Percentiles rank a stretch among this genome's conserved stretches.
Conservation (phyloP, 2,329 filamentous ascomycete genomes). For the Pseudonectria foliicola region DNA sequence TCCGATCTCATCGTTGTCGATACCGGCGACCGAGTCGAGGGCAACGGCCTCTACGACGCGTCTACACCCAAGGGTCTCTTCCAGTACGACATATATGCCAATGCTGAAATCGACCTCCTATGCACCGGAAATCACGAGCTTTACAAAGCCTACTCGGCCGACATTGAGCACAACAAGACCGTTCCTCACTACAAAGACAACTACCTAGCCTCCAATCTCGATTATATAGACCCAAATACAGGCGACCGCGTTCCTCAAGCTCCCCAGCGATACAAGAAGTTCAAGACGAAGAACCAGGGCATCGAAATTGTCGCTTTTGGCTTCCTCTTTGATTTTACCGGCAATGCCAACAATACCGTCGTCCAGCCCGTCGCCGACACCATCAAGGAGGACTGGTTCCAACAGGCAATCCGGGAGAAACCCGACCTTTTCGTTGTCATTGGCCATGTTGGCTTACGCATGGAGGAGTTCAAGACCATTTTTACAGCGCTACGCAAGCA, state of each 20-base stretch:
- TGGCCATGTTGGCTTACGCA: slow-evolving; percentile 78
- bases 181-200: slow-evolving; percentile 74
- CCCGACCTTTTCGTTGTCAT: slow-evolving; percentile 81
- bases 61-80: slow-evolving; percentile 83
- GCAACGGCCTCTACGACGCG: slow-evolving; percentile 89
- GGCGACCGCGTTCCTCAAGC: slow-evolving; percentile 69
- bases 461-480: slow-evolving; percentile 69
- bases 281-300: slow-evolving; percentile 83
- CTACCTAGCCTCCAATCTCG: slow-evolving; percentile 88
- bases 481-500: slow-evolving; percentile 70
- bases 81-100: slow-evolving; percentile 76
- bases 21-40: slow-evolving; percentile 88
- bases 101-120: slow-evolving; percentile 78
- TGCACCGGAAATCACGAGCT: slow-evolving; percentile 93
- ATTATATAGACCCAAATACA: slow-evolving; percentile 70
- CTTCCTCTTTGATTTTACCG: slow-evolving; percentile 89
- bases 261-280: slow-evolving; percentile 69
- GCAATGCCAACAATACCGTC: slow-evolving; percentile 84
- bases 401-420: slow-evolving; percentile 74
- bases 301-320: slow-evolving; percentile 83
- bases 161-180: slow-evolving; percentile 70
- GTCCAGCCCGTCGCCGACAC: slow-evolving; percentile 75
- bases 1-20: slow-evolving; percentile 89
- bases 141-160: slow-evolving; percentile 72
- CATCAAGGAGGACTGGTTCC: slow-evolving; percentile 82